phyloP scores from a whole-genome alignment of 352 stramenopile species.

The Pythium plurisporium region DNA sequence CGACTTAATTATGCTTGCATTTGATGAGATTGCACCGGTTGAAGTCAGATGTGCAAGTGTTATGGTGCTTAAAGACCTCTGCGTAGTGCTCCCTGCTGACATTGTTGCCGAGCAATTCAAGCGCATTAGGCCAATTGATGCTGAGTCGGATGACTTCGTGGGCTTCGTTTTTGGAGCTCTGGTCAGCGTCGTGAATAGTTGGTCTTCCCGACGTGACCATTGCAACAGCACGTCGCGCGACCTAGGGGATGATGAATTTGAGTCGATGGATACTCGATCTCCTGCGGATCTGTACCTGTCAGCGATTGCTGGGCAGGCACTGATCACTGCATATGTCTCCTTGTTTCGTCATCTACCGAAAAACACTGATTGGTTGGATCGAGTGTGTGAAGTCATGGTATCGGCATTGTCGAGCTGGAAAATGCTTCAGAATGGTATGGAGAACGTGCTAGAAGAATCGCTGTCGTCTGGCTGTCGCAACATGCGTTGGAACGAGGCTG shows the following conservation, averaged over 20 bases:
- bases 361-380: neutral
- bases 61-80: conserved; percentile 42
- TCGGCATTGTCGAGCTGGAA: neutral
- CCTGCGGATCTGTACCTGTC: conserved; percentile 42
- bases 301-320: conserved; percentile 34
- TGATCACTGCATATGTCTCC: conserved; percentile 43
- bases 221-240: neutral
- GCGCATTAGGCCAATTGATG: conserved; percentile 20
- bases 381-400: conserved; percentile 11
- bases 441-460: no score
- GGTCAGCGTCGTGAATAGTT: conserved; percentile 36
- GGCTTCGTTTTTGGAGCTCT: conserved; percentile 36
- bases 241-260: neutral
- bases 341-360: conserved; percentile 33
- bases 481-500: conserved; percentile 1
- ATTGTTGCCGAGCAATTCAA: conserved; percentile 36
- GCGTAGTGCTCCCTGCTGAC: conserved; percentile 27
- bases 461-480: neutral
- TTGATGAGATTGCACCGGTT: conserved; percentile 38
- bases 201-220: conserved; percentile 8
- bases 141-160: conserved; percentile 22
- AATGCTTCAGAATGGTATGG: neutral
- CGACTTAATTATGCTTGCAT: conserved; percentile 55
- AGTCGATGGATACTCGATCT: neutral
- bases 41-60: conserved; percentile 49